Percentiles rank a stretch among this genome's conserved stretches.
These are phyloP conservation scores for Kodamaea anthophila DNA, from an alignment of 1,139 yeast genomes.

Conservation along the genomic window DNA sequence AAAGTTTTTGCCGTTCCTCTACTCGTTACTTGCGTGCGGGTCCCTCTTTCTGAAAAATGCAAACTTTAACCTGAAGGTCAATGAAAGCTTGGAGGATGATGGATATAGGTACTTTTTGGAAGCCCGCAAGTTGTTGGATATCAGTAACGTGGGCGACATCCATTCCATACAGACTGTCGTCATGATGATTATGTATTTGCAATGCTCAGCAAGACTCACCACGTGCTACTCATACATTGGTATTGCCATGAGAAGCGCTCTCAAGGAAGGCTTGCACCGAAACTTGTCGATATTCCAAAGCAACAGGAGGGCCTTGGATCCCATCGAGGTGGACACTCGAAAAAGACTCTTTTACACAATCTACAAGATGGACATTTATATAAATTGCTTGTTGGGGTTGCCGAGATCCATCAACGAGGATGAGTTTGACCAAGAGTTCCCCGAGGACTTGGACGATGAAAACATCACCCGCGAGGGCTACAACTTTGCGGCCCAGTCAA, in stretches of 20 bases:
- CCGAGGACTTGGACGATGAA: conserved; percentile 82
- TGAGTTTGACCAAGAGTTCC: conserved; percentile 86
- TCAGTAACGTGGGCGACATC: conserved; percentile 43
- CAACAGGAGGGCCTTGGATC: conserved; percentile 52
- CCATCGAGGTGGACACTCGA: conserved; percentile 80
- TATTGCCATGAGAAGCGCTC: conserved; percentile 81
- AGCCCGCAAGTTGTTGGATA: conserved; percentile 70
- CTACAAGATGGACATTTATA: conserved; percentile 86
- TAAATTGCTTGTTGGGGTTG: conserved; percentile 81
- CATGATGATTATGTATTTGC: conserved; percentile 70
- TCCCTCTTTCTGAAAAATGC: conserved; percentile 56
- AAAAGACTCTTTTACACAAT: conserved; percentile 85
- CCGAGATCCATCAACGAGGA: conserved; percentile 73
- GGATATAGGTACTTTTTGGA: conserved; percentile 81
- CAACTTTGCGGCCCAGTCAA: conserved; percentile 30
- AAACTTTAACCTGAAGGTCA: conserved; percentile 28
- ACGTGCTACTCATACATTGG: conserved; percentile 92
- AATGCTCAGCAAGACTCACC: conserved; percentile 84
- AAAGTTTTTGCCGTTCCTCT: conserved; percentile 71
- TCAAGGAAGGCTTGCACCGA: conserved; percentile 84
- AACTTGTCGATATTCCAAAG: conserved; percentile 51
- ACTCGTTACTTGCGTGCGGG: conserved; percentile 53
- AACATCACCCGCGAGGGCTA: conserved; percentile 64
- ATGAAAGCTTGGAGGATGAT: conserved; percentile 57
- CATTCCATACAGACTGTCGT: conserved; percentile 62